phyloP scores from a whole-genome alignment of 2,329 filamentous ascomycete genomes.

The Calonectria montana region DNA sequence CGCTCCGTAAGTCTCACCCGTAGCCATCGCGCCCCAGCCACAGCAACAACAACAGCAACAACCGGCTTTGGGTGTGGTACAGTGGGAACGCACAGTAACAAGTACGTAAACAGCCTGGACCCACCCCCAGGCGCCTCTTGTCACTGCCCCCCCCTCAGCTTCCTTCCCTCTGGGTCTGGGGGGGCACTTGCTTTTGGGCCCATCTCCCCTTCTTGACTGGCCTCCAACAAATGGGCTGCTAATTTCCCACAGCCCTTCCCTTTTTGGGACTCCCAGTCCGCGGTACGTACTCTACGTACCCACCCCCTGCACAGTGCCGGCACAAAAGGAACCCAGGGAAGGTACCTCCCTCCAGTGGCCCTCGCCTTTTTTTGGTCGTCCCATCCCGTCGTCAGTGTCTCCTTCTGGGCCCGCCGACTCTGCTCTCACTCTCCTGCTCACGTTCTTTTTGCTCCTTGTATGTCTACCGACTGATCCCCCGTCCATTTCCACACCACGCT shows the following conservation, averaged over 20 bases:
- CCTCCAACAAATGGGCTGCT: slow-evolving; percentile 29
- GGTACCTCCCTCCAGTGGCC: slow-evolving; percentile 17
- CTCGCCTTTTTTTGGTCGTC: slow-evolving; percentile 25
- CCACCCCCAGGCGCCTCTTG: slow-evolving; percentile 20
- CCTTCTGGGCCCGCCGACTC: slow-evolving; percentile 25
- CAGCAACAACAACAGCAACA: not conserved
- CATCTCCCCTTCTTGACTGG: slow-evolving; percentile 14
- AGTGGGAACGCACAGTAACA: not conserved
- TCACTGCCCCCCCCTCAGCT: not conserved
- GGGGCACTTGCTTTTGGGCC: slow-evolving; percentile 18
- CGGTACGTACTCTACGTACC: slow-evolving; percentile 10
- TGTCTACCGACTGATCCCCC: slow-evolving; percentile 17
- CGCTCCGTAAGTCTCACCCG: not conserved
- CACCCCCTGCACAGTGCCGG: slow-evolving; percentile 18
- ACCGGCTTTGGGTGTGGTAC: not conserved
- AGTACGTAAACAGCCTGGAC: slow-evolving; percentile 16
- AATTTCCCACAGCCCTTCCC: slow-evolving; percentile 38
- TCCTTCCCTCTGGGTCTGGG: slow-evolving; percentile 17
- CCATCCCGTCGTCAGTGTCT: slow-evolving; percentile 30
- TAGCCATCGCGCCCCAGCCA: not conserved
- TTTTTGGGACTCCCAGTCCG: slow-evolving; percentile 31
- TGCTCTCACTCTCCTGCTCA: slow-evolving; percentile 14
- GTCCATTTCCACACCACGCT: slow-evolving; percentile 6
- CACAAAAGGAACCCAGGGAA: slow-evolving; percentile 1
- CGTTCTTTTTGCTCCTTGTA: slow-evolving; percentile 12